phyloP scores from a whole-genome alignment of 2,329 filamentous ascomycete species.

The Pestalotiopsis sp. region DNA sequence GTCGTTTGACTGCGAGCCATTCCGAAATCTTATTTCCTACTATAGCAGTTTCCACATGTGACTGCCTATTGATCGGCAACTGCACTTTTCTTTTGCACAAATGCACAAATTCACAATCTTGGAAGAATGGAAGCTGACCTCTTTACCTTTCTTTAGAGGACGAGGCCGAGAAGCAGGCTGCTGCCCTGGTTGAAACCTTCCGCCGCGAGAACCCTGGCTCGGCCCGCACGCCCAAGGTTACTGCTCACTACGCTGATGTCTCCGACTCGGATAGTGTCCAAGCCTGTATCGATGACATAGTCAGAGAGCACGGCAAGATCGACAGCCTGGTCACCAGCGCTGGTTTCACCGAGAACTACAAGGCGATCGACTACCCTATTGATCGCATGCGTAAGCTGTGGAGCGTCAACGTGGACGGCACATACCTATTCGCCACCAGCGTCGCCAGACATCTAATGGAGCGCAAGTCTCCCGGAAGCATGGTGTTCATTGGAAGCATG shows the following conservation, averaged over 20 bases:
- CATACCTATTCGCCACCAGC: conserved; percentile 83
- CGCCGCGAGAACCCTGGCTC: conserved; percentile 78
- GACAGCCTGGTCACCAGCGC: conserved; percentile 95
- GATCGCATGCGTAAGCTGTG: conserved; percentile 92
- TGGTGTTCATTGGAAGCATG: conserved; percentile 97
- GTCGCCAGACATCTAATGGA: conserved; percentile 90
- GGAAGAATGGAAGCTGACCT: conserved; percentile 19
- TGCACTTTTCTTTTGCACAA: neutral
- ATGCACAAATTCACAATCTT: neutral
- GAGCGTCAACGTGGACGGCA: conserved; percentile 91
- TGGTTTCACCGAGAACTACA: conserved; percentile 94
- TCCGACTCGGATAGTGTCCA: conserved; percentile 80
- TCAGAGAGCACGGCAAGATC: conserved; percentile 76
- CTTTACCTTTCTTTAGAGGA: conserved; percentile 59
- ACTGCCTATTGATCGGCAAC: neutral
- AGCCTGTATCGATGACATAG: conserved; percentile 69
- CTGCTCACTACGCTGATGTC: conserved; percentile 89
- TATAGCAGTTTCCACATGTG: too few species aligned
- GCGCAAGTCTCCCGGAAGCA: conserved; percentile 76
- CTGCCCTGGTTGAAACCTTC: conserved; percentile 75
- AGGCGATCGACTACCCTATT: conserved; percentile 87
- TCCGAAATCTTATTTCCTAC: too few species aligned
- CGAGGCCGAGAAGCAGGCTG: conserved; percentile 78
- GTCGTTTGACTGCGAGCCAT: neutral
- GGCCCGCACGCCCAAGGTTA: conserved; percentile 75